Percentiles rank a stretch among this genome's conserved stretches.
phyloP scores from a whole-genome alignment of 2,329 filamentous ascomycete genomes.

The Uncinocarpus reesii region DNA sequence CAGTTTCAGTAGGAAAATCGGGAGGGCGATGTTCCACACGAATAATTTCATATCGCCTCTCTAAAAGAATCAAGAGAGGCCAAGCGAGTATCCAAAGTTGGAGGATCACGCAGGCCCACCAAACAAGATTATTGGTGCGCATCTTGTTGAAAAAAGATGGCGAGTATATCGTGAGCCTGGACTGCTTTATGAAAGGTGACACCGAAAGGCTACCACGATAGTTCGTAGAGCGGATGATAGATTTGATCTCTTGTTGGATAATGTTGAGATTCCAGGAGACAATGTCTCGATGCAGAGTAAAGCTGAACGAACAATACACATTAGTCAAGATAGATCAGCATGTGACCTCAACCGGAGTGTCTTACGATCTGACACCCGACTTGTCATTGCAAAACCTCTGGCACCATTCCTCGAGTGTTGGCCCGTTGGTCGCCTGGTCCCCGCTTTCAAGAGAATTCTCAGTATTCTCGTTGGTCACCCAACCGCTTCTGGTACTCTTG shows the following conservation, averaged over 20 bases:
- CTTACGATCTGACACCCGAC: slow-evolving; percentile 30
- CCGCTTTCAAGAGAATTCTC: not conserved
- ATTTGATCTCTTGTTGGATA: slow-evolving; percentile 24
- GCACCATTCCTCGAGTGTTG: slow-evolving; percentile 24
- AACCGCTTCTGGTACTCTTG: slow-evolving; percentile 12
- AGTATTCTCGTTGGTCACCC: slow-evolving; percentile 9
- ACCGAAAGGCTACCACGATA: slow-evolving; percentile 29
- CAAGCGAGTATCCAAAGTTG: slow-evolving; percentile 35
- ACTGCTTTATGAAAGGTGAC: slow-evolving; percentile 19
- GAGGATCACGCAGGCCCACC: slow-evolving; percentile 28
- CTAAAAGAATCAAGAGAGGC: slow-evolving; percentile 31
- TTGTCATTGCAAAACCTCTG: slow-evolving; percentile 30
- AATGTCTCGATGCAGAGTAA: slow-evolving; percentile 24
- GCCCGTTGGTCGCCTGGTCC: not conserved
- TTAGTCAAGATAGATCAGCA: no score
- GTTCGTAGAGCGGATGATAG: slow-evolving; percentile 31
- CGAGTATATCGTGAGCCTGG: slow-evolving; percentile 29
- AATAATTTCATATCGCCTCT: slow-evolving; percentile 30
- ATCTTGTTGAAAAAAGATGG: slow-evolving; percentile 32
- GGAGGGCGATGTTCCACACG: slow-evolving; percentile 26
- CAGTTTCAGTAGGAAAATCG: no score
- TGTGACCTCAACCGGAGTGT: no score
- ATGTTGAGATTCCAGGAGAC: slow-evolving; percentile 18
- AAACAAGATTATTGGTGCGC: slow-evolving; percentile 28
- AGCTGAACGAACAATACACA: no score